These are phyloP conservation scores for Astrothelium subdiscretum DNA, from an alignment of 495 filamentous ascomycete species.

Conservation along the genomic window DNA sequence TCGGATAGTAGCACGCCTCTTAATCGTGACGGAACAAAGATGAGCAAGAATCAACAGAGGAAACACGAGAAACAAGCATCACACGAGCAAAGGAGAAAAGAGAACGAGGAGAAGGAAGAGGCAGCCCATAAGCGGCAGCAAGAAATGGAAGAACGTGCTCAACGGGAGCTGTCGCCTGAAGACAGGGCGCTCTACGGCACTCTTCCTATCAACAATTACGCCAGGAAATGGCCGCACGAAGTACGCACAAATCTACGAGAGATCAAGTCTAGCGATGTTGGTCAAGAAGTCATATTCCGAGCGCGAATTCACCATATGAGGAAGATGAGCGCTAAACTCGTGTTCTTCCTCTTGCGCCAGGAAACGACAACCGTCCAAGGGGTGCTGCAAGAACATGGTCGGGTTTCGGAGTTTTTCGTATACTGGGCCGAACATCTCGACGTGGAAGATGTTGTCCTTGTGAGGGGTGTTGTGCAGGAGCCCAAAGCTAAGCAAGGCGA, in stretches of 20 bases:
- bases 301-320: slow-evolving; percentile 80
- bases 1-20: slow-evolving; percentile 13
- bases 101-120: slow-evolving; percentile 20
- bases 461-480: slow-evolving; percentile 30
- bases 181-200: slow-evolving; percentile 25
- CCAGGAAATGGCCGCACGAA: slow-evolving; percentile 29
- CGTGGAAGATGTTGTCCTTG: slow-evolving; percentile 52
- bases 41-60: slow-evolving; percentile 29
- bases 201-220: slow-evolving; percentile 30
- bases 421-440: slow-evolving; percentile 62
- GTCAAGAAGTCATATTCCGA: slow-evolving; percentile 66
- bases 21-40: slow-evolving; percentile 28
- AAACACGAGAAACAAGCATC: slow-evolving; percentile 28
- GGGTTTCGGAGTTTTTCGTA: slow-evolving; percentile 46
- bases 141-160: slow-evolving; percentile 24
- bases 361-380: slow-evolving; percentile 73
- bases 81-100: slow-evolving; percentile 22
- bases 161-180: slow-evolving; percentile 26
- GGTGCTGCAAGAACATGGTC: slow-evolving; percentile 49
- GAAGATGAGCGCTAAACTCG: slow-evolving; percentile 82
- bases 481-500: slow-evolving; percentile 41
- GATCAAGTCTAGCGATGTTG: slow-evolving; percentile 36
- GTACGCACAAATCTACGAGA: slow-evolving; percentile 24
- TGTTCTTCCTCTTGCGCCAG: slow-evolving; percentile 81
- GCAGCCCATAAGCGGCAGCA: slow-evolving; percentile 21